These are phyloP conservation scores for Moringa oleifera DNA, from an alignment of 345 rosid genomes.

Conservation along the genomic window DNA sequence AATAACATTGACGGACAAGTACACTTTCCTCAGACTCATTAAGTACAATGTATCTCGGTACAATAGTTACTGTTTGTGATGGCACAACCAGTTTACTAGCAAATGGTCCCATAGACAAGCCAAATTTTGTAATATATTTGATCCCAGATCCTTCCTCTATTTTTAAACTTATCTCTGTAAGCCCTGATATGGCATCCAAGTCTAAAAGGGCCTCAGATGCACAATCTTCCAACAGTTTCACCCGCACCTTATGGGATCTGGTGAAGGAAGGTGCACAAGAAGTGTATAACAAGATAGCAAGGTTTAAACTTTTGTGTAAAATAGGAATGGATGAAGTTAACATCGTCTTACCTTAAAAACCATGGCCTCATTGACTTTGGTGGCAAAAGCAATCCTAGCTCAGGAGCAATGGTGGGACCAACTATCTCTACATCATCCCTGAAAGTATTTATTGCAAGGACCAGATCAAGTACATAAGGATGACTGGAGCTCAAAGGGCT, in stretches of 20 bases:
- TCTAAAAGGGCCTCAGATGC: slow-evolving; percentile 60
- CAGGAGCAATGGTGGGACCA: slow-evolving; percentile 49
- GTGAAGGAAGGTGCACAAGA: slow-evolving; percentile 16
- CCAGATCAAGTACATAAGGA: background rate
- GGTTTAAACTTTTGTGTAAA: background rate
- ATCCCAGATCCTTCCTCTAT: slow-evolving; percentile 44
- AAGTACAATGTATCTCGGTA: slow-evolving; percentile 65
- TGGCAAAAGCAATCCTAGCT: slow-evolving; percentile 59
- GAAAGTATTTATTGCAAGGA: slow-evolving; percentile 28
- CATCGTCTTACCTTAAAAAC: slow-evolving; percentile 60
- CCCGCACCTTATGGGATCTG: slow-evolving; percentile 62
- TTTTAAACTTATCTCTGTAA: slow-evolving; percentile 72
- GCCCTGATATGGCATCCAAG: slow-evolving; percentile 83
- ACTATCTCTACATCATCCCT: slow-evolving; percentile 57
- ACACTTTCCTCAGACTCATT: slow-evolving; percentile 66
- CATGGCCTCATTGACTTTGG: slow-evolving; percentile 65
- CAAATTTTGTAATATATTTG: slow-evolving; percentile 61
- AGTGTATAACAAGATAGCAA: slow-evolving; percentile 6
- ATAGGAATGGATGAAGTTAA: background rate
- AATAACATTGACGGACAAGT: slow-evolving; percentile 64
- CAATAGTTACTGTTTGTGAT: slow-evolving; percentile 58
- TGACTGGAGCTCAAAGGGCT: slow-evolving; percentile 12
- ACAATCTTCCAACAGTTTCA: slow-evolving; percentile 48
- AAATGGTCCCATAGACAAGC: slow-evolving; percentile 62
- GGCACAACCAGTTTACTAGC: slow-evolving; percentile 45